These are phyloP conservation scores for Pseudomonodictys pantanalensis DNA, from an alignment of 495 filamentous ascomycete species.

Conservation along the genomic window DNA sequence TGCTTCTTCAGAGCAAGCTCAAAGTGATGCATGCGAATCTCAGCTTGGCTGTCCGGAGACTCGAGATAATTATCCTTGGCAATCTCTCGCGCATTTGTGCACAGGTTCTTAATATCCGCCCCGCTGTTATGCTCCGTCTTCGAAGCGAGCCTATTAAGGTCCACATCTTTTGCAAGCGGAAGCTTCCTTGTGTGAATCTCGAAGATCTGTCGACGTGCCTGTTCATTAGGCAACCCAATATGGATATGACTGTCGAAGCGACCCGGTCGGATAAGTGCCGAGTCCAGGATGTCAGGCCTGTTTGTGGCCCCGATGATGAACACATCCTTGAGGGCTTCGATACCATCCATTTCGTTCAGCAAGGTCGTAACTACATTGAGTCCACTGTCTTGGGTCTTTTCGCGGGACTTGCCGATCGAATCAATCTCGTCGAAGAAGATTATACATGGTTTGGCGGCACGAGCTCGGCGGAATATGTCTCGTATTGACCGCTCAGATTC, in stretches of 20 bases:
- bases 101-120: conserved; percentile 82
- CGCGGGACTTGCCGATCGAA: conserved; percentile 75
- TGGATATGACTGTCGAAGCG: conserved; percentile 88
- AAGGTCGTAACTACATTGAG: conserved; percentile 88
- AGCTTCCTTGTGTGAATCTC: conserved; percentile 60
- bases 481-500: conserved; percentile 89
- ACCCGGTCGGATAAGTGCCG: conserved; percentile 82
- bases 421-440: conserved; percentile 99
- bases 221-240: conserved; percentile 76
- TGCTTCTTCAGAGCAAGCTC: conserved; percentile 21
- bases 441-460: conserved; percentile 83
- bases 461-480: conserved; percentile 83
- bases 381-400: conserved; percentile 48
- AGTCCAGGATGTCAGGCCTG: conserved; percentile 80
- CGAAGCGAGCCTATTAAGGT: conserved; percentile 63
- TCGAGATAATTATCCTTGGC: conserved; percentile 21
- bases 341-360: conserved; percentile 95
- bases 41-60: conserved; percentile 7
- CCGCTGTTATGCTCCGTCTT: conserved; percentile 79
- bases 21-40: conserved; percentile 30
- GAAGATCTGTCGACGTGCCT: conserved; percentile 75
- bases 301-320: conserved; percentile 95
- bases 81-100: conserved; percentile 38
- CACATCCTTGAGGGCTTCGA: conserved; percentile 78
- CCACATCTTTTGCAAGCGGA: conserved; percentile 62